These are phyloP conservation scores for Gossypium longicalyx DNA, from an alignment of 345 rosid genomes.

Conservation along the genomic window DNA sequence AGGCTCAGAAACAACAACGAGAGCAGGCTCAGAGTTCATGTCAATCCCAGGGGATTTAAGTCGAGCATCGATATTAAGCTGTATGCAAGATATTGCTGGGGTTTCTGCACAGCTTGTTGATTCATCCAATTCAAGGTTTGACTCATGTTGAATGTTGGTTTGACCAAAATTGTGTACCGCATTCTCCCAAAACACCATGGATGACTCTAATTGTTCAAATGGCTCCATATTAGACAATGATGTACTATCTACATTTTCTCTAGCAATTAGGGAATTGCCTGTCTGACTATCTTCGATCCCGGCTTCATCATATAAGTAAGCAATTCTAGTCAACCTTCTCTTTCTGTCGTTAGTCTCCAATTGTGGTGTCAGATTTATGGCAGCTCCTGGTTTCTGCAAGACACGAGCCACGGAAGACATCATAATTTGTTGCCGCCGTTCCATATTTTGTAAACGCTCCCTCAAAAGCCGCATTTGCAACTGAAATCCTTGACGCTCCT, in stretches of 20 bases:
- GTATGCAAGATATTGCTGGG: conserved; percentile 50
- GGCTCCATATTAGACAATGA: conserved; percentile 43
- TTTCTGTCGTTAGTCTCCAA: conserved; percentile 53
- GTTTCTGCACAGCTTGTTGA: conserved; percentile 68
- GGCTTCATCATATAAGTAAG: conserved; percentile 34
- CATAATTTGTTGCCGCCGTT: conserved; percentile 52
- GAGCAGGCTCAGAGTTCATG: conserved; percentile 74
- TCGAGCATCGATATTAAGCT: conserved; percentile 39
- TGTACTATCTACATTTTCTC: conserved; percentile 33
- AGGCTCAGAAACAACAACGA: conserved; percentile 27
- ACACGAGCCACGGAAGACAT: conserved; percentile 44
- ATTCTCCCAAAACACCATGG: conserved; percentile 69
- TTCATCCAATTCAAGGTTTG: conserved; percentile 61
- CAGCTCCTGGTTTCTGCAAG: conserved; percentile 64
- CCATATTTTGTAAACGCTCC: conserved; percentile 59
- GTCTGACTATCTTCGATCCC: conserved; percentile 37
- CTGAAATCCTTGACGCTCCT: conserved; percentile 52
- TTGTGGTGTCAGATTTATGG: conserved; percentile 47
- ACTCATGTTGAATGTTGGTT: conserved; percentile 21
- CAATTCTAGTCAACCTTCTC: conserved; percentile 61
- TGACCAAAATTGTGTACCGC: conserved; percentile 36
- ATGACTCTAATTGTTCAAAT: conserved; percentile 61
- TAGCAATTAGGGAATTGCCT: conserved; percentile 30
- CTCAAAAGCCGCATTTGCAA: conserved; percentile 51
- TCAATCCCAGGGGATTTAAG: conserved; percentile 66